Evolutionary conservation across 1,284 basidiomycete species (phyloP), one percentile per base, ranked within the genome.

Genomic region (Puccinia hordei): DNA sequence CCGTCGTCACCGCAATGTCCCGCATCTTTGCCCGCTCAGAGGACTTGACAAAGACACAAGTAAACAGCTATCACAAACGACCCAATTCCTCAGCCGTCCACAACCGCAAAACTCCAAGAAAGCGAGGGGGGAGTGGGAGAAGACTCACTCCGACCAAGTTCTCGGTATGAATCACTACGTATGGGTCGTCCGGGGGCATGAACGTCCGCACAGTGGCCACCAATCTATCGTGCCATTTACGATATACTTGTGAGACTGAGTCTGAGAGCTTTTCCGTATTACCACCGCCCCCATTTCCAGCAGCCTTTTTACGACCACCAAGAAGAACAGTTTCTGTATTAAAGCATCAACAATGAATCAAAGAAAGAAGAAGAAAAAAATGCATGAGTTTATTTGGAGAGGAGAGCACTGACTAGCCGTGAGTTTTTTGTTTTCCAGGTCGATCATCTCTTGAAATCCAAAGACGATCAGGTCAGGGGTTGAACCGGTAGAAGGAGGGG

Each of bases 401-500:
- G 35, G 24, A 27, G 63, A 9, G 17, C 8, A 87, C 87, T 81
- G 65, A 88, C 88, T 95, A 17, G 95, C 95, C 0, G 92, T 92
- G 86, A 98, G 90, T 86, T 91, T 94, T 82, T 93, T 91, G 83
- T 90, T 92, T 83, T 98, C 95, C 15, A 99, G 89, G 85, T 98
- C 94, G 82, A 99, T 93, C 55, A 98, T 89, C 87, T 98, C 96
- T 85, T 99, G 96, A 85, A 98, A 92, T 0, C 95, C 95, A 85
- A 98, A 97, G 1, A 91, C 90, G 83, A 99, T 92, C 82, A 98
- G 90, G 83, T 98, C 95, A 0, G 96, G 93, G 10, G 88, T 86
- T 30, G 91, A 89, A 35, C 53, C 51, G 24, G 24, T 46, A 24
- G 61, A 27, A 65, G 66, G n/a, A 35, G 35, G 8, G 38, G 65